These are phyloP conservation scores for Neopestalotiopsis sp. DNA, from an alignment of 2,329 filamentous ascomycete genomes.

Conservation along the genomic window DNA sequence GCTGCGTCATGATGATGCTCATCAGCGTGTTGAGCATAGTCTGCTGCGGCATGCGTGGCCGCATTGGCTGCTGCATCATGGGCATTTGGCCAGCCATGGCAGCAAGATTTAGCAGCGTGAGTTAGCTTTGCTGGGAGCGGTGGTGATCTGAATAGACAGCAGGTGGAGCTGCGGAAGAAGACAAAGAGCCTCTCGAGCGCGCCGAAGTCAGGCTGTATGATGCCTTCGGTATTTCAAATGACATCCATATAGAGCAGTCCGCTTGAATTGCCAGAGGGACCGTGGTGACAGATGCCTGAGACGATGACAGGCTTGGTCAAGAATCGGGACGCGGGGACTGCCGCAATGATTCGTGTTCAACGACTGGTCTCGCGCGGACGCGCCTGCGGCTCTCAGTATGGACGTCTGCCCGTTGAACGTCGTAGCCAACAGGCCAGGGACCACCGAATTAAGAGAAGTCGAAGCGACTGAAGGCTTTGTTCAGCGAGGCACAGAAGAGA, in stretches of 20 bases:
- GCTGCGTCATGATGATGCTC: slow-evolving; percentile 30
- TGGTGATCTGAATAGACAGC: neutral
- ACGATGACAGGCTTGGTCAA: neutral
- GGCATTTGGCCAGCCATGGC: slow-evolving; percentile 67
- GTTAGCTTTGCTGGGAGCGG: neutral
- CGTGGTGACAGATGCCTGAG: neutral
- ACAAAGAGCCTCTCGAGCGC: slow-evolving; percentile 7
- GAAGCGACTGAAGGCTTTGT: neutral
- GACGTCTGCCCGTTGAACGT: neutral
- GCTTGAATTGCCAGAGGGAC: neutral
- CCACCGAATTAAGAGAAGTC: neutral
- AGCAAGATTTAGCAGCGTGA: slow-evolving; percentile 35
- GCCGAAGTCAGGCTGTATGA: neutral
- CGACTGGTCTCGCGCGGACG: neutral
- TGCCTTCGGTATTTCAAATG: neutral
- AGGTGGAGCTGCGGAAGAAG: neutral
- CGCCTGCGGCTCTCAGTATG: neutral
- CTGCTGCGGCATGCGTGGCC: slow-evolving; percentile 44
- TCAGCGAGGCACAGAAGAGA: neutral
- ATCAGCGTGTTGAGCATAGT: slow-evolving; percentile 48
- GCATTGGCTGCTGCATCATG: slow-evolving; percentile 56
- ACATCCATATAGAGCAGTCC: slow-evolving; percentile 5
- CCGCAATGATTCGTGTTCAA: neutral
- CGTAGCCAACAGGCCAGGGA: too few species aligned
- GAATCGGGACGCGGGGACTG: neutral